A percentile compares a stretch with the other conserved stretches of the same genome.
These are phyloP conservation scores for Picea glauca DNA, from an alignment of 75 land plant genomes.

Conservation along the genomic window DNA sequence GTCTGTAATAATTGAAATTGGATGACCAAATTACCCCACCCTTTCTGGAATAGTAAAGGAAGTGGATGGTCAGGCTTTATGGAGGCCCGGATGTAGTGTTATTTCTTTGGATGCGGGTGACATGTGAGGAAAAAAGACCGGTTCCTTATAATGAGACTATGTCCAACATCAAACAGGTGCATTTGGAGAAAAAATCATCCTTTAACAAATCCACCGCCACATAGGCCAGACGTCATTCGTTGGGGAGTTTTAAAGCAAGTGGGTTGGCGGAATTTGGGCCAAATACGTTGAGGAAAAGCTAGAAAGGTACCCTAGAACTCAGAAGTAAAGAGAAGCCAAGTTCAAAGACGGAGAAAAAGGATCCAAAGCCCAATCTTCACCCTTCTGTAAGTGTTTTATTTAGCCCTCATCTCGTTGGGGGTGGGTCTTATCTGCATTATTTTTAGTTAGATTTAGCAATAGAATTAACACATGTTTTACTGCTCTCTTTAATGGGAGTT, in stretches of 20 bases:
- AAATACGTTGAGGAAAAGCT: constrained; percentile 68
- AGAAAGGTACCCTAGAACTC: constrained; percentile 64
- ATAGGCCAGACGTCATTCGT: constrained; percentile 18
- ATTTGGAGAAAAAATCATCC: constrained; percentile 30
- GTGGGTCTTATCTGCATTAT: no score
- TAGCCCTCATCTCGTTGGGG: background rate
- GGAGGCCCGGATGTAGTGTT: no score
- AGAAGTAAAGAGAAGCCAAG: constrained; percentile 34
- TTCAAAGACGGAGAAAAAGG: constrained; percentile 25
- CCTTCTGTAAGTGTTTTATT: constrained; percentile 32
- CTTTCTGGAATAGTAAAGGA: no score
- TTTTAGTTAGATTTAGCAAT: no score
- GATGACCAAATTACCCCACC: no score
- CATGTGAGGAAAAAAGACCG: background rate
- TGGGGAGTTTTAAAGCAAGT: constrained; percentile 23
- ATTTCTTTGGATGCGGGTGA: constrained; percentile 16
- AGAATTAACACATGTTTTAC: no score
- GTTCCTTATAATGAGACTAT: background rate
- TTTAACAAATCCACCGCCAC: constrained; percentile 13
- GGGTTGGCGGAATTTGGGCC: constrained; percentile 43
- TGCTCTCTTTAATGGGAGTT: no score
- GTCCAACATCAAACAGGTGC: constrained; percentile 16
- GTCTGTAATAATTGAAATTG: no score
- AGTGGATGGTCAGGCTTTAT: no score
- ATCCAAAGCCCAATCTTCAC: constrained; percentile 20